These are phyloP conservation scores for Nemania abortiva DNA, from an alignment of 2,329 filamentous ascomycete genomes.

Conservation along the genomic window DNA sequence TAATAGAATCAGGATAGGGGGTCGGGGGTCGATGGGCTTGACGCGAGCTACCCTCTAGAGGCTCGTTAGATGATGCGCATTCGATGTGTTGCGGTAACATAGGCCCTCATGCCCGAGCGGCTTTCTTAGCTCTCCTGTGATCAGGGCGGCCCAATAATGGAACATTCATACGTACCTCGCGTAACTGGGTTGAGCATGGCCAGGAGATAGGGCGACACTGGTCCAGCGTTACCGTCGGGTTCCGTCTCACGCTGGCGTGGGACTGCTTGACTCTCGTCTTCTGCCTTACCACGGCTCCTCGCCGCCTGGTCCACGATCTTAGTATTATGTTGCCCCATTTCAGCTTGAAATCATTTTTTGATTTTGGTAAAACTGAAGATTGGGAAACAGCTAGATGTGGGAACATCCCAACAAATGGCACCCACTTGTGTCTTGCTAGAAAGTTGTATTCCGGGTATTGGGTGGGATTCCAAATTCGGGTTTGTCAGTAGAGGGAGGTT, in stretches of 20 bases:
- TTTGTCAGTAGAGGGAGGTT: no score
- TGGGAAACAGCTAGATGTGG: no score
- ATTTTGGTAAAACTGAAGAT: no score
- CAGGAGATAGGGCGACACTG: background rate
- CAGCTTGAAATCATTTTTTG: no score
- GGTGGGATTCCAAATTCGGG: no score
- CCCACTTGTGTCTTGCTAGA: no score
- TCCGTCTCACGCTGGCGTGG: background rate
- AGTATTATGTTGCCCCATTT: background rate
- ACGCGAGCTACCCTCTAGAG: background rate
- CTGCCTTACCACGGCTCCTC: background rate
- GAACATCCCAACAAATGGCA: no score
- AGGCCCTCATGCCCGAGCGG: background rate
- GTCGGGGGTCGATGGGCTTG: background rate
- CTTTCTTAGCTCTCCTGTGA: background rate
- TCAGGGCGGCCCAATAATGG: background rate
- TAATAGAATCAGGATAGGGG: constrained; percentile 7
- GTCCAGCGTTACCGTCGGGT: background rate
- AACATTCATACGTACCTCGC: background rate
- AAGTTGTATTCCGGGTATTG: no score
- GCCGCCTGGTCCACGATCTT: background rate
- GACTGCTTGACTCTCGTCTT: background rate
- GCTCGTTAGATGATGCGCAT: background rate
- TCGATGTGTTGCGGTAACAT: background rate
- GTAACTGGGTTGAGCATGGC: background rate